A percentile compares a stretch with the other conserved stretches of the same genome.
phyloP scores from a whole-genome alignment of 1,139 yeast species.

The Eremothecium cymbalariae region DNA sequence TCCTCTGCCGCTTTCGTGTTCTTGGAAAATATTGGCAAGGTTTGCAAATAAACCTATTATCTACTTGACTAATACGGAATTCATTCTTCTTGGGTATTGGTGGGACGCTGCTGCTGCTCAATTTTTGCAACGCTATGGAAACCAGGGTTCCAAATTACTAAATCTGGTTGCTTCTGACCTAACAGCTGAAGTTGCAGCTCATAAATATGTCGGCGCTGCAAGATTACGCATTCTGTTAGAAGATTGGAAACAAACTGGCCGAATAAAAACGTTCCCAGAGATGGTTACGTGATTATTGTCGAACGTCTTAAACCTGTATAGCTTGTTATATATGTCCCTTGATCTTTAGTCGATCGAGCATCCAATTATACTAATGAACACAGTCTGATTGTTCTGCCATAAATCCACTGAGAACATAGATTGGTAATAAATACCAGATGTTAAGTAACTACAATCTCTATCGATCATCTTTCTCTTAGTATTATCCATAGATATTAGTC shows the following conservation, averaged over 20 bases:
- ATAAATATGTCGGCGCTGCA: slow-evolving; percentile 66
- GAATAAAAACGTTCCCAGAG: slow-evolving; percentile 41
- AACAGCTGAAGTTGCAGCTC: slow-evolving; percentile 42
- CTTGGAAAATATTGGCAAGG: slow-evolving; percentile 71
- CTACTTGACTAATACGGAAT: slow-evolving; percentile 60
- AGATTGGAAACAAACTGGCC: slow-evolving; percentile 51
- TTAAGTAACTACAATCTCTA: too few relatives aligned
- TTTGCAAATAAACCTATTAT: slow-evolving; percentile 47
- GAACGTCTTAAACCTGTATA: too few relatives aligned
- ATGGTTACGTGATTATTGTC: slow-evolving; percentile 43
- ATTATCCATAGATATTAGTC: too few relatives aligned
- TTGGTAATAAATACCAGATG: too few relatives aligned
- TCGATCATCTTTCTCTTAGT: too few relatives aligned
- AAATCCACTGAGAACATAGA: too few relatives aligned
- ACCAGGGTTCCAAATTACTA: slow-evolving; percentile 62
- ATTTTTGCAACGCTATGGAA: slow-evolving; percentile 51
- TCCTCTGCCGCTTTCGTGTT: slow-evolving; percentile 44
- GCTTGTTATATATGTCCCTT: too few relatives aligned
- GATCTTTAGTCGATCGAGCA: too few relatives aligned
- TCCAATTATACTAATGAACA: too few relatives aligned
- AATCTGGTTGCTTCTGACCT: slow-evolving; percentile 40
- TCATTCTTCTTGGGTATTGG: slow-evolving; percentile 69
- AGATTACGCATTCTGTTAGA: slow-evolving; percentile 69
- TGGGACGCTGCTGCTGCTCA: slow-evolving; percentile 76
- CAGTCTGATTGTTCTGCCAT: too few relatives aligned